These are phyloP conservation scores for Pezicula radicicola DNA, from an alignment of 2,329 filamentous ascomycete genomes.

Conservation along the genomic window DNA sequence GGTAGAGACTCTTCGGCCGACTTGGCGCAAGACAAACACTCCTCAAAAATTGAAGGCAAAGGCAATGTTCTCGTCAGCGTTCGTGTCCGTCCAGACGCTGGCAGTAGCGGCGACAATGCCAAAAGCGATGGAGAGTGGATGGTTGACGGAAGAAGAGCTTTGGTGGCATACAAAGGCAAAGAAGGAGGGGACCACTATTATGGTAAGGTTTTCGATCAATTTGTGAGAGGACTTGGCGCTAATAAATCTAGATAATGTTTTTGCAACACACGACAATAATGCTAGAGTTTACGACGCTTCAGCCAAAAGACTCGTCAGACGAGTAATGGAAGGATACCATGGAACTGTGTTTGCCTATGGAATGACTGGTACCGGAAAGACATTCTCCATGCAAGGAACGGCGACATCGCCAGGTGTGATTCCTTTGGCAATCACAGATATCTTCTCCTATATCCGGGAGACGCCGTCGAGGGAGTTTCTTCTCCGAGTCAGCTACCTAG, in stretches of 20 bases:
- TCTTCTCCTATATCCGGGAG: slow-evolving; percentile 98
- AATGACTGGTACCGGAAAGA: slow-evolving; percentile 98
- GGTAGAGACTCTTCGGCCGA: slow-evolving; percentile 23
- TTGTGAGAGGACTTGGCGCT: slow-evolving; percentile 2
- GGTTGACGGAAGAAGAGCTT: slow-evolving; percentile 78
- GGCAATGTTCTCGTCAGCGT: slow-evolving; percentile 97
- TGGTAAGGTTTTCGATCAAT: slow-evolving; percentile 51
- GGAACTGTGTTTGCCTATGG: slow-evolving; percentile 98
- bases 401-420: slow-evolving; percentile 95
- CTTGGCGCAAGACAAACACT: slow-evolving; percentile 30
- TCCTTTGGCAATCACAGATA: slow-evolving; percentile 94
- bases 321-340: slow-evolving; percentile 99
- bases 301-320: slow-evolving; percentile 88
- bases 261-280: slow-evolving; percentile 91
- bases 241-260: slow-evolving; percentile 78
- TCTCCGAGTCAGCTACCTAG: slow-evolving; percentile 92
- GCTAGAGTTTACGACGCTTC: slow-evolving; percentile 90
- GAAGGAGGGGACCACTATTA: slow-evolving; percentile 93
- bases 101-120: slow-evolving; percentile 52
- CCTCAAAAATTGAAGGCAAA: slow-evolving; percentile 68
- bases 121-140: slow-evolving; percentile 82
- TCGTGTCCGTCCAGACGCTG: slow-evolving; percentile 80
- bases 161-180: slow-evolving; percentile 81
- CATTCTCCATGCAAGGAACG: slow-evolving; percentile 99
- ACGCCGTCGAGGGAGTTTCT: slow-evolving; percentile 93